Evolutionary conservation across 495 filamentous ascomycete genomes (phyloP).

Genomic region (Penicillium ucsense): DNA sequence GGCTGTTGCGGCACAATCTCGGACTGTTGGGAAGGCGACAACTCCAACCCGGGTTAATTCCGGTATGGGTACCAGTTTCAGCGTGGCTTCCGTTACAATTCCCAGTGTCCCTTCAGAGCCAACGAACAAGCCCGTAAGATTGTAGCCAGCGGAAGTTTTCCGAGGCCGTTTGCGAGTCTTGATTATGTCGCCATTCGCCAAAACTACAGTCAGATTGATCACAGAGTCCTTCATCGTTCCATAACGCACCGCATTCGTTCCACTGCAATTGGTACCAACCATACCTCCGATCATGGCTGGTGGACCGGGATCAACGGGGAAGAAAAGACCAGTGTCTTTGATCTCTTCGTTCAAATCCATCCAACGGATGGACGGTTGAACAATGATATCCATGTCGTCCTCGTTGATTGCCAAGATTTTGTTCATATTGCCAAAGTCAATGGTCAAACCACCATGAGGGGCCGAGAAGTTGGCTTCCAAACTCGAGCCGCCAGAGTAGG

Average conservation of each 20-base stretch:
- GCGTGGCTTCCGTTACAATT: constrained; percentile 74
- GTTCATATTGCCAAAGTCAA: constrained; percentile 86
- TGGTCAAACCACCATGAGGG: constrained; percentile 73
- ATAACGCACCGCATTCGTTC: constrained; percentile 89
- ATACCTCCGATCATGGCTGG: constrained; percentile 84
- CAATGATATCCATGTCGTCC: constrained; percentile 85
- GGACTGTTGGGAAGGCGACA: constrained; percentile 66
- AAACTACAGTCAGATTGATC: constrained; percentile 76
- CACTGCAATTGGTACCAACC: constrained; percentile 88
- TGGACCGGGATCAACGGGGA: constrained; percentile 73
- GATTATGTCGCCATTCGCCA: constrained; percentile 86
- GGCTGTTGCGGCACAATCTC: constrained; percentile 72
- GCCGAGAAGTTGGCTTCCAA: constrained; percentile 85
- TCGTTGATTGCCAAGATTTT: constrained; percentile 68
- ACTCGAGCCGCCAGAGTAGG: constrained; percentile 79
- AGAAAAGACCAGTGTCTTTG: constrained; percentile 69
- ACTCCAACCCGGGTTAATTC: constrained; percentile 74
- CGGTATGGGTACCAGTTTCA: constrained; percentile 77
- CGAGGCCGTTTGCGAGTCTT: constrained; percentile 56
- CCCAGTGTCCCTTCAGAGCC: constrained; percentile 91
- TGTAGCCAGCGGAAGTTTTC: constrained; percentile 82
- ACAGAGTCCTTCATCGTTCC: constrained; percentile 98
- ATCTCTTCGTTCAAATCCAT: constrained; percentile 78
- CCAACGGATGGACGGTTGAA: constrained; percentile 88
- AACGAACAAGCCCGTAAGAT: constrained; percentile 75